A percentile compares a stretch with the other conserved stretches of the same genome.
Conservation (phyloP, 345 rosid species). For the Rubroshorea leprosula region DNA sequence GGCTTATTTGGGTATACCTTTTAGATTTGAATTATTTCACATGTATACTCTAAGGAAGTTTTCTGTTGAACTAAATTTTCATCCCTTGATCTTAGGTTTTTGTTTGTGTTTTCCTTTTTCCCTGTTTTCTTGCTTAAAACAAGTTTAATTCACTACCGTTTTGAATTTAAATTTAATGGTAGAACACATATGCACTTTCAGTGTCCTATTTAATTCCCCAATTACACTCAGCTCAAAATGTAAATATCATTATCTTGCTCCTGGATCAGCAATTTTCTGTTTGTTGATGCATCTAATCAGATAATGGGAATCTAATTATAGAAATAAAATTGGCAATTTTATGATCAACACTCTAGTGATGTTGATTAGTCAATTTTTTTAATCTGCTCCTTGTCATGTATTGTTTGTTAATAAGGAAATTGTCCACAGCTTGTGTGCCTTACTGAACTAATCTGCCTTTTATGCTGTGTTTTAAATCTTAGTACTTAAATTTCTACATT, state of each 20-base stretch:
- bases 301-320: neutral
- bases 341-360: no score
- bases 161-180: neutral
- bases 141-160: neutral
- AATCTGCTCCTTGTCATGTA: neutral
- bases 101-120: neutral
- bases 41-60: neutral
- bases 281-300: neutral
- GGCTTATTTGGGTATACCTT: constrained; percentile 74
- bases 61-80: constrained; percentile 1
- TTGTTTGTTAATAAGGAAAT: neutral
- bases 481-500: neutral
- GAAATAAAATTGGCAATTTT: neutral
- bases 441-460: neutral
- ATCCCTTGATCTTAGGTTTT: neutral
- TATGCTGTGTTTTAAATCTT: constrained; percentile 3
- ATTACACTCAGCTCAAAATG: neutral
- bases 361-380: neutral
- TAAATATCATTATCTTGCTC: neutral
- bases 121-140: neutral
- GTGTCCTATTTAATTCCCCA: neutral
- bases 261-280: neutral
- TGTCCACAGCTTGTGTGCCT: neutral
- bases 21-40: constrained; percentile 1
- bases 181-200: neutral